phyloP scores from a whole-genome alignment of 208 protist genomes.

The Acanthamoeba royreba region DNA sequence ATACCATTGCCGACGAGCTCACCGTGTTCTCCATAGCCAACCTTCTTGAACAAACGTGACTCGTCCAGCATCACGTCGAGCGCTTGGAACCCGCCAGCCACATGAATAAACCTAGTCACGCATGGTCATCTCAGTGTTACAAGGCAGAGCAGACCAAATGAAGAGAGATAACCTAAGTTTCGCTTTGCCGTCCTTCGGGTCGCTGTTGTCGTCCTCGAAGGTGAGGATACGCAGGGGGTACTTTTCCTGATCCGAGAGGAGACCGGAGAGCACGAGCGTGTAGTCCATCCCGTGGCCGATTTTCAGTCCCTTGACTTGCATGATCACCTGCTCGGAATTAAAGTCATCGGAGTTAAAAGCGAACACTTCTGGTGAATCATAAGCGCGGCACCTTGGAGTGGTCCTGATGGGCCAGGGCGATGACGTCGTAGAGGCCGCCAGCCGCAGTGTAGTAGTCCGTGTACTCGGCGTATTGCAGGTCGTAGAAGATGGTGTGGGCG shows the following conservation, averaged over 20 bases:
- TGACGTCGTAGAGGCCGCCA: neutral
- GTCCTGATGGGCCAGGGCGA: neutral
- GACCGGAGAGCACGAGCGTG: neutral
- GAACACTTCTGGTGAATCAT: neutral
- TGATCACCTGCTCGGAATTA: neutral
- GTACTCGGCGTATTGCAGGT: neutral
- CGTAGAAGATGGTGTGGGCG: neutral
- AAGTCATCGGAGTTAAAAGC: neutral
- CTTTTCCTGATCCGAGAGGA: neutral
- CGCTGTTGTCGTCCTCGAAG: neutral
- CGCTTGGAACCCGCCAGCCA: neutral
- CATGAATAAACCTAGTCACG: neutral
- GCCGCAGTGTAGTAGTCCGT: neutral
- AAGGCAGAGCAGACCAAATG: neutral
- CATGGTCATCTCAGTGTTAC: neutral
- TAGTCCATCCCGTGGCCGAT: neutral
- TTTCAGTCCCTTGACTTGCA: neutral
- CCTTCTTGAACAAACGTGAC: neutral
- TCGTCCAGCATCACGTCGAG: neutral
- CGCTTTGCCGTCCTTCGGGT: neutral
- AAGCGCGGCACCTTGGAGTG: neutral
- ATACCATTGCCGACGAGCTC: neutral
- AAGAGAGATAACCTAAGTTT: neutral
- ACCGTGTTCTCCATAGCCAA: neutral
- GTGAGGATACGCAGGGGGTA: neutral